These are phyloP conservation scores for Globisporangium polare DNA, from an alignment of 352 stramenopile species.

Conservation along the genomic window DNA sequence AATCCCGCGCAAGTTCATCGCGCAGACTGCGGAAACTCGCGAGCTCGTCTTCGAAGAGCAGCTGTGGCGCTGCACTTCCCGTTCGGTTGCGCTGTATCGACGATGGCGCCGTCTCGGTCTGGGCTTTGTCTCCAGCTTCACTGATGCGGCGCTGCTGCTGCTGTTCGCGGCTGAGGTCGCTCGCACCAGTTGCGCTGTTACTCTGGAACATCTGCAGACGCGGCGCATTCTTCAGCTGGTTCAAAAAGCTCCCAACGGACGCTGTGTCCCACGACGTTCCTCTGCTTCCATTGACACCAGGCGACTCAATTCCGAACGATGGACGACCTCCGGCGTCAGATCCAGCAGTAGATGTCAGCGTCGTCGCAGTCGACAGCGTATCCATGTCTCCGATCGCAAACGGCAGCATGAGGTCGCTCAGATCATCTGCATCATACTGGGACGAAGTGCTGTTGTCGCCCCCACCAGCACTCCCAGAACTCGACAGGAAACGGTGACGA, in stretches of 20 bases:
- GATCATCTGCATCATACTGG: conserved; percentile 20
- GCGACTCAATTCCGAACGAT: conserved; percentile 17
- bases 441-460: conserved; percentile 16
- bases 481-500: conserved; percentile 45
- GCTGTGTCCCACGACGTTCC: conserved; percentile 43
- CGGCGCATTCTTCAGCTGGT: conserved; percentile 77
- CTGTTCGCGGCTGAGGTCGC: not conserved
- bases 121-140: not conserved
- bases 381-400: conserved; percentile 57
- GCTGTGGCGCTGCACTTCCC: conserved; percentile 3
- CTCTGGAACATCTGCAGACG: conserved; percentile 34
- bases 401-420: conserved; percentile 51
- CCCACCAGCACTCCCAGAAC: conserved; percentile 18
- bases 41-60: conserved; percentile 77
- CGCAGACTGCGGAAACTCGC: conserved; percentile 63
- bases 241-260: conserved; percentile 70
- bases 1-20: conserved; percentile 50
- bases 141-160: not conserved
- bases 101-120: not conserved
- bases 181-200: not conserved
- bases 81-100: conserved; percentile 5
- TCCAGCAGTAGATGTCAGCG: conserved; percentile 35
- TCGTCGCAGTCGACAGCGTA: conserved; percentile 34
- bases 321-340: conserved; percentile 18
- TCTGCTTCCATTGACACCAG: conserved; percentile 8